Conservation (phyloP, 1,139 yeast genomes). For the Saccharomyces hybrid region DNA sequence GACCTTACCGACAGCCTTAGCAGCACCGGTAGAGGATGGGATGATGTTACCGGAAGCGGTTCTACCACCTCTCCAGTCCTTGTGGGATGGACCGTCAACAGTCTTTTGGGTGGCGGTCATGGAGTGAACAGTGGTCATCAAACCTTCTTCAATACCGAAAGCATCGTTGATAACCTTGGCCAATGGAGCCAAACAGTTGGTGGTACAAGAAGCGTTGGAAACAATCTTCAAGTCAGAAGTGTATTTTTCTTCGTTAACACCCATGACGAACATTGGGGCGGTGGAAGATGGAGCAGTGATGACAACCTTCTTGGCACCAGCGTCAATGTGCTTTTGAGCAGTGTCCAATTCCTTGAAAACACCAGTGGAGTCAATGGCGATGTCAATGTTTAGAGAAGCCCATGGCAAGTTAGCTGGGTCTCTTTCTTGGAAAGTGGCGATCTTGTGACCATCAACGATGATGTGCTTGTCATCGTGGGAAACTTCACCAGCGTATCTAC, state of each 20-base stretch:
- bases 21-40: conserved; percentile 89
- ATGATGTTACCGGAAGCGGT: conserved; percentile 86
- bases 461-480: conserved; percentile 52
- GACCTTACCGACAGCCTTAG: conserved; percentile 87
- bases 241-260: conserved; percentile 73
- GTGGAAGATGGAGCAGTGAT: conserved; percentile 82
- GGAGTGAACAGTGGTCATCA: conserved; percentile 87
- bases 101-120: conserved; percentile 86
- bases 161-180: conserved; percentile 74
- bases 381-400: conserved; percentile 70
- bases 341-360: conserved; percentile 72
- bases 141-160: conserved; percentile 77
- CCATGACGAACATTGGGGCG: conserved; percentile 85
- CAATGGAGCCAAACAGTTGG: conserved; percentile 84
- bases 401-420: conserved; percentile 80
- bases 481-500: conserved; percentile 64
- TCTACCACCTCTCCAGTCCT: conserved; percentile 95
- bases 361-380: conserved; percentile 82
- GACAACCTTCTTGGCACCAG: conserved; percentile 83
- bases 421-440: conserved; percentile 67
- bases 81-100: conserved; percentile 89
- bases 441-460: conserved; percentile 58
- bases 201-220: conserved; percentile 84
- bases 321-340: conserved; percentile 75
- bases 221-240: conserved; percentile 62